Conservation (phyloP, 192 early-diverging fungal species). For the Mortierella alpina region DNA sequence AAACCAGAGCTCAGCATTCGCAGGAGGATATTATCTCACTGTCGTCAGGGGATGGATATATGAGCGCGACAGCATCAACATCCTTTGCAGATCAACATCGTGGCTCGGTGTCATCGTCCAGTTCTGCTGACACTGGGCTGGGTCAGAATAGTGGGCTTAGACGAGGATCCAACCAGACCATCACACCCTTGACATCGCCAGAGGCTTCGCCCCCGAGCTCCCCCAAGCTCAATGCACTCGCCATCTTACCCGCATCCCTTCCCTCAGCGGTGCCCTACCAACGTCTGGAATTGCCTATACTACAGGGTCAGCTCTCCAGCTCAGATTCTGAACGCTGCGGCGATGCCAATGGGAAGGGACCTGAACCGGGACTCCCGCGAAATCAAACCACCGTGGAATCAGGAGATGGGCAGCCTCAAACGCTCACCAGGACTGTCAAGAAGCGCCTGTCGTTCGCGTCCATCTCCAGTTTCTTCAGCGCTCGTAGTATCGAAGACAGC, state of each 20-base stretch:
- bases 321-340: too few relatives aligned
- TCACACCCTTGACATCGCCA: conserved; percentile 22
- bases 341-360: too few relatives aligned
- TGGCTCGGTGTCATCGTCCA: conserved; percentile 37
- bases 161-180: conserved; percentile 16
- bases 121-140: conserved; percentile 16
- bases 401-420: not conserved
- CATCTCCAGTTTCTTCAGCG: conserved; percentile 41
- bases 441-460: conserved; percentile 45
- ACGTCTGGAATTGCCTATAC: too few relatives aligned
- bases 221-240: not conserved
- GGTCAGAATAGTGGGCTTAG: not conserved
- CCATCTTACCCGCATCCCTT: not conserved
- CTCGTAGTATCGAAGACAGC: conserved; percentile 13
- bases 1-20: not conserved
- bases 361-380: too few relatives aligned
- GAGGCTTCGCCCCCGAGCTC: conserved; percentile 20
- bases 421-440: conserved; percentile 34
- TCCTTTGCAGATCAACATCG: conserved; percentile 18
- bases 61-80: not conserved
- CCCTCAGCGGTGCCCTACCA: too few relatives aligned
- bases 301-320: too few relatives aligned
- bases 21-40: conserved; percentile 19
- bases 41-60: not conserved
- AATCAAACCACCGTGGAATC: too few relatives aligned